Conservation (phyloP, 2,329 filamentous ascomycete species). For the Colletotrichum lindemuthianum region DNA sequence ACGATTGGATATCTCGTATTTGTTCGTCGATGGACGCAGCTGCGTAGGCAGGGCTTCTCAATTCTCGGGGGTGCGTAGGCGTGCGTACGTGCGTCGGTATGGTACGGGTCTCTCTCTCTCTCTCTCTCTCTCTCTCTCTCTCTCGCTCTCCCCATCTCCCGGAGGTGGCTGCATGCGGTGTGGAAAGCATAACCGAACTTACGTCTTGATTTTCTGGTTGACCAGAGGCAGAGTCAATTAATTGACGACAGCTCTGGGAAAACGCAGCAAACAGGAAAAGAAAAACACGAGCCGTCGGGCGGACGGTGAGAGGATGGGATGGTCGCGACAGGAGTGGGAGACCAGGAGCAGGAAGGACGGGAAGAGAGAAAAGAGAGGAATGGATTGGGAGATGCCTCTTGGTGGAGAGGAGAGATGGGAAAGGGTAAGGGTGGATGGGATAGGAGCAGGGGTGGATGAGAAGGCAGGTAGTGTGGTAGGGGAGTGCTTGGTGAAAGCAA, state of each 20-base stretch:
- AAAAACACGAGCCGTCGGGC: conserved; percentile 35
- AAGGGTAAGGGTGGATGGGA: conserved; percentile 34
- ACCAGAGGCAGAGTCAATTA: conserved; percentile 19
- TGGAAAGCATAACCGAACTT: conserved; percentile 1
- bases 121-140: conserved; percentile 4
- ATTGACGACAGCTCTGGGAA: conserved; percentile 23
- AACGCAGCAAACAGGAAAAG: conserved; percentile 37
- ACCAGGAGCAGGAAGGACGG: conserved; percentile 35
- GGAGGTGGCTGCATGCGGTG: background rate
- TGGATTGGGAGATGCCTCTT: conserved; percentile 38
- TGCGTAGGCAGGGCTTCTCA: background rate
- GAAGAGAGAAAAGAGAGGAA: conserved; percentile 38
- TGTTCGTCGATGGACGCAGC: conserved; percentile 14
- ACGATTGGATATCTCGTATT: conserved; percentile 14
- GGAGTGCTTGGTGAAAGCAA: background rate
- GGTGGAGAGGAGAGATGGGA: conserved; percentile 37
- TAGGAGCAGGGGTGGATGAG: conserved; percentile 32
- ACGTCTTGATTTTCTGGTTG: conserved; percentile 23
- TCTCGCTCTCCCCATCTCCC: background rate
- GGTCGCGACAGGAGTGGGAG: conserved; percentile 35
- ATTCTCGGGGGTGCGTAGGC: conserved; percentile 3
- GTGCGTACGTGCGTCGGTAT: conserved; percentile 1
- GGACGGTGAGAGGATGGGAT: conserved; percentile 36
- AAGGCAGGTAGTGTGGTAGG: conserved; percentile 22
- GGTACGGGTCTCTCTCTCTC: conserved; percentile 7